Conservation (phyloP, 257 asterid genomes). For the Fraxinus pennsylvanica region DNA sequence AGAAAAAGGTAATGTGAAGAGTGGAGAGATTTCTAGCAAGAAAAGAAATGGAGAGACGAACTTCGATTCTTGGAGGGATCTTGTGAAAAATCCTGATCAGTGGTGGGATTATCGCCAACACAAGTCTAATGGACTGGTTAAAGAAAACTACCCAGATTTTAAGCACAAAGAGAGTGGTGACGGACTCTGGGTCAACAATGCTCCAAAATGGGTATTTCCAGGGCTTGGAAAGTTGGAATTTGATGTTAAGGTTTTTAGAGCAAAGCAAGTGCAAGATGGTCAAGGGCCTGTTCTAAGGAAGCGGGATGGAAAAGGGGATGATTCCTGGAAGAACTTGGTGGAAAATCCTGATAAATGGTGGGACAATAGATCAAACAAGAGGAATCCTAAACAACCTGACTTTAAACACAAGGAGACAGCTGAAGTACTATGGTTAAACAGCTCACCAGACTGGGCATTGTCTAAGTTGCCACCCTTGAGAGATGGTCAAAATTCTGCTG, state of each 20-base stretch:
- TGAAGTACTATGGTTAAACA: conserved; percentile 51
- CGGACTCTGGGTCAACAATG: conserved; percentile 56
- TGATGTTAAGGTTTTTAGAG: conserved; percentile 36
- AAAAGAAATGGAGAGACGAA: conserved; percentile 27
- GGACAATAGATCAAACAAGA: conserved; percentile 53
- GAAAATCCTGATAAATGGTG: conserved; percentile 68
- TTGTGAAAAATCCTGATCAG: conserved; percentile 54
- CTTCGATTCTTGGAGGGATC: conserved; percentile 67
- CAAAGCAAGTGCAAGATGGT: conserved; percentile 23
- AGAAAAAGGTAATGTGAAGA: conserved; percentile 16
- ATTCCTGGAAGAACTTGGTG: conserved; percentile 62
- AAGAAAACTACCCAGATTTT: conserved; percentile 67
- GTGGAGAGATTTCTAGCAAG: conserved; percentile 25
- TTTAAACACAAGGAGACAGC: conserved; percentile 63
- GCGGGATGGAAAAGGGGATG: conserved; percentile 27
- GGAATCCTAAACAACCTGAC: conserved; percentile 55
- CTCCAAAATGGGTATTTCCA: conserved; percentile 61
- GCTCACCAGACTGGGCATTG: conserved; percentile 57
- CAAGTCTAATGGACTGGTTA: conserved; percentile 57
- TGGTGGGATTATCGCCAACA: conserved; percentile 78
- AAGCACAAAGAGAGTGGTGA: conserved; percentile 58
- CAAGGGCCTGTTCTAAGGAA: conserved; percentile 1
- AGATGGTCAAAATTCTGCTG: conserved; percentile 28
- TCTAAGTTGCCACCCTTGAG: conserved; percentile 56
- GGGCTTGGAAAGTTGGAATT: conserved; percentile 54